Evolutionary conservation across 192 early-diverging fungal genomes (phyloP), one percentile per base, ranked within the genome.

Genomic region (Backusella tarrabulga): DNA sequence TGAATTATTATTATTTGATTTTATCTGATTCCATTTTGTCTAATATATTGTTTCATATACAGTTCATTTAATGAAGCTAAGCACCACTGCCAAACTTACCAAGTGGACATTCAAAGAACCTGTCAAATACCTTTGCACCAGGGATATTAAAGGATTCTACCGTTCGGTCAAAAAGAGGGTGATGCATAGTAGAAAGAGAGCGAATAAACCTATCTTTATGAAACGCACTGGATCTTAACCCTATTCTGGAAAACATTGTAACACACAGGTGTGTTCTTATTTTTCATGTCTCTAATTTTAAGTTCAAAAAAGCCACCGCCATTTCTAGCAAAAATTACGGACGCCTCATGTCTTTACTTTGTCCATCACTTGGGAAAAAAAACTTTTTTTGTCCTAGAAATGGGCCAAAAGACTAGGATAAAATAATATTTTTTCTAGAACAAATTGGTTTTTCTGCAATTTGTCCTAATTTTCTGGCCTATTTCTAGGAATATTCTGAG

Each of bases 41-140:
- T 70, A 41, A 17, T 36, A 17, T 36, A 5, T 70, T 68, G 32
- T n/a, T 68, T 34, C 6, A 19, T 36, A 7, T 50, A 50, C 19
- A 50, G n/a, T 50, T 50, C 19, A 50, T n/a, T 50, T 50, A 6
- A n/a, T 7, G 15, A 50, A 50, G 17, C 46, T 7, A 50, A 50
- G 42, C 12, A 67, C 6, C 36, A 54, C 50, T 34, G 4, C 17
- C 19, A 4, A n/a, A 34, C 9, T 76, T 84, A 83, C 88, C 83
- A 46, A 90, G 82, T 17, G 89, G 89, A 29, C 84, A 85, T 73
- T 87, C 83, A 44, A 90, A 90, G 80, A 85, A 90, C 67, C 87
- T 85, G 60, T 90, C 89, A 77, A 76, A 86, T n/a, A 88, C 89
- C 46, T 77, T 82, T 35, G 86, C 89, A n/a, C 89, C 89, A 38